These are phyloP conservation scores for Umbelopsis sp. DNA, from an alignment of 192 early-diverging fungal species.

Conservation along the genomic window DNA sequence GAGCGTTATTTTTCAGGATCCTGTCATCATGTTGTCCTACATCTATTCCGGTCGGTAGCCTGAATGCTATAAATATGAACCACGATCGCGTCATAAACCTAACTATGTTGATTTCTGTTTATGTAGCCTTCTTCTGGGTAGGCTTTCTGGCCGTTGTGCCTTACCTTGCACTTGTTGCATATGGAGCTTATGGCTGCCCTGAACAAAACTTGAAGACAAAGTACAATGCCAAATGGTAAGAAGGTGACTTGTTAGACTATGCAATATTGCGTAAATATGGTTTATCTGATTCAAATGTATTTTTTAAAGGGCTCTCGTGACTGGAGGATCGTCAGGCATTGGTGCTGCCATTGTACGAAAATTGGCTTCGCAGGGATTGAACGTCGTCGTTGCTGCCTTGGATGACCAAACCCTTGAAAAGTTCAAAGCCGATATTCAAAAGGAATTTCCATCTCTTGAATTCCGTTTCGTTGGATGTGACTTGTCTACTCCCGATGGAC, in stretches of 20 bases:
- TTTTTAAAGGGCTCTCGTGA: slow-evolving; percentile 53
- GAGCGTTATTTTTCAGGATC: not conserved
- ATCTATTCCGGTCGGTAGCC: slow-evolving; percentile 14
- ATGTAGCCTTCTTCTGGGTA: slow-evolving; percentile 39
- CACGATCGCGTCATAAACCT: no score
- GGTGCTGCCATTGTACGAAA: slow-evolving; percentile 56
- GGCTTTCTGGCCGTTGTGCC: slow-evolving; percentile 40
- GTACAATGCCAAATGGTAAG: slow-evolving; percentile 56
- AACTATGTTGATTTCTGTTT: not conserved
- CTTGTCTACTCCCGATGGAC: slow-evolving; percentile 44
- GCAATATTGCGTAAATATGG: not conserved
- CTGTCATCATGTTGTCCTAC: slow-evolving; percentile 18
- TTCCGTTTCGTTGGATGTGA: slow-evolving; percentile 57
- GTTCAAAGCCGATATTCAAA: slow-evolving; percentile 37
- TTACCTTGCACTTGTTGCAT: slow-evolving; percentile 39
- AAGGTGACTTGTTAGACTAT: not conserved
- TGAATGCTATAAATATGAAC: not conserved
- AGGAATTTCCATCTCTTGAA: slow-evolving; percentile 44
- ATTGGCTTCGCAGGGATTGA: slow-evolving; percentile 55
- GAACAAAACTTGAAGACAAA: slow-evolving; percentile 59
- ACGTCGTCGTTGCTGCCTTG: slow-evolving; percentile 60
- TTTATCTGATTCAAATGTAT: not conserved
- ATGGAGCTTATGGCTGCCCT: slow-evolving; percentile 40
- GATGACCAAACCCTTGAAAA: slow-evolving; percentile 44
- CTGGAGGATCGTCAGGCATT: slow-evolving; percentile 62